Base-by-base conservation (phyloP, 169 alveolate species). In the Cytauxzoon felis region DNA sequence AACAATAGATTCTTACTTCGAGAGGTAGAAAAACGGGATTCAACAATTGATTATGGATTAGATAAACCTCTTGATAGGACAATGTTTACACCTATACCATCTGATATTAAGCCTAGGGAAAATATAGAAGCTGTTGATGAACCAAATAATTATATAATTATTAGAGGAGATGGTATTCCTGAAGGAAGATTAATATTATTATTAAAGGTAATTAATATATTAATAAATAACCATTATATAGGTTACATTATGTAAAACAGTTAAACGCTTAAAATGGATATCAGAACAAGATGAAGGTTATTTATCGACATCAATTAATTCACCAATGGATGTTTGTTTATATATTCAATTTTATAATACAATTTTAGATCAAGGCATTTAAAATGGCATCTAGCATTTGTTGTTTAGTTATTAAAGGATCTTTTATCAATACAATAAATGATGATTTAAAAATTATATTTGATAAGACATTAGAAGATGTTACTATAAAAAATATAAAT, bases 291-390 rank as follows among this genome's bases (percentile, higher is more conserved):
- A 24, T 6, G 18, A 36, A 5, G 33, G 42, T 33, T 50, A 41
- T 48, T 65, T 73, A 38, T 47, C 84, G 3, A 63, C 61, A 18
- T 59, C 76, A 24, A 32, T 73, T 30, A 73, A 73, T 45, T 73
- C 84, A 2, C 84, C 84, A 1, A 63, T 73, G 26, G 84, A 73
- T 42, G 47, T 73, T 43, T 19, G 61, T 58, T 40, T 54, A 57
- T 7, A 2, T 16, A 51, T 29, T 29, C 40, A 2, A 24, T 24
- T 50, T 50, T 3, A 30, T 52, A 30, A 52, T 32, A 30, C 5
- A 51, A 2, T 24, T 32, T 29, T 30, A 54, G 64, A 5, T 21
- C 18, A 68, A 73, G 40, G 54, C 69, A n/a, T 73, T 73, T 40
- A 65, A 43, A 29, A 48, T 64, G 51, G 84, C 78, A 7, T 62